Percentiles rank a stretch among this genome's conserved stretches.
These are phyloP conservation scores for Neurospora sp. DNA, from an alignment of 495 filamentous ascomycete species.

Conservation along the genomic window DNA sequence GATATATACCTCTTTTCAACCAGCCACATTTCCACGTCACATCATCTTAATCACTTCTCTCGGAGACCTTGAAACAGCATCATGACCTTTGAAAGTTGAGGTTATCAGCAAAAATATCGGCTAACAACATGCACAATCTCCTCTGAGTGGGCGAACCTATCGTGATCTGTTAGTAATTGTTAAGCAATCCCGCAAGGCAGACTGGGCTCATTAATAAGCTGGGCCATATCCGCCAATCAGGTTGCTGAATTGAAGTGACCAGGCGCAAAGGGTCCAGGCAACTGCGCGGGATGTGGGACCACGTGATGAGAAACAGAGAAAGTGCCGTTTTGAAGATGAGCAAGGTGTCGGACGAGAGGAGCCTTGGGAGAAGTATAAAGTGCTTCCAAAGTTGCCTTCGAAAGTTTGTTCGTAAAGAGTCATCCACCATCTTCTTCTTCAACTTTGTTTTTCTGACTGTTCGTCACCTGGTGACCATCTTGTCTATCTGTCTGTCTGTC, in stretches of 20 bases:
- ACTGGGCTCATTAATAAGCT: constrained; percentile 13
- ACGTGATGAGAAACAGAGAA: constrained; percentile 4
- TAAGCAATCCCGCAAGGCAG: constrained; percentile 12
- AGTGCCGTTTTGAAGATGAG: not conserved
- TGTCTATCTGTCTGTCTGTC: not conserved
- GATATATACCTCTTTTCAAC: constrained; percentile 4
- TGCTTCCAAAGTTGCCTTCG: too few relatives aligned
- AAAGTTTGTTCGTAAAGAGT: too few relatives aligned
- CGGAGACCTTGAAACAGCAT: not conserved
- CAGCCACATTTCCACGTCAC: not conserved
- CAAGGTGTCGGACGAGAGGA: not conserved
- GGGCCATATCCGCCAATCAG: constrained; percentile 5
- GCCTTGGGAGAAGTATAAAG: not conserved
- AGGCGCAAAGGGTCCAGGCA: constrained; percentile 4
- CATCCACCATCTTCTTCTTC: not conserved
- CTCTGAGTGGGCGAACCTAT: not conserved
- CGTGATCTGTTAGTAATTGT: not conserved
- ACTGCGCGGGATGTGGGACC: not conserved
- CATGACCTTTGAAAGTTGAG: not conserved
- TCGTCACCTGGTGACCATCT: not conserved
- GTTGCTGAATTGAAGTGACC: constrained; percentile 5
- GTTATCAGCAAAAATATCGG: not conserved
- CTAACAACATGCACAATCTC: not conserved
- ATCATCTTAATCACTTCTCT: not conserved
- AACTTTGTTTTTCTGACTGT: not conserved